phyloP scores from a whole-genome alignment of 192 early-diverging fungal species.

The Coemansia reversa region DNA sequence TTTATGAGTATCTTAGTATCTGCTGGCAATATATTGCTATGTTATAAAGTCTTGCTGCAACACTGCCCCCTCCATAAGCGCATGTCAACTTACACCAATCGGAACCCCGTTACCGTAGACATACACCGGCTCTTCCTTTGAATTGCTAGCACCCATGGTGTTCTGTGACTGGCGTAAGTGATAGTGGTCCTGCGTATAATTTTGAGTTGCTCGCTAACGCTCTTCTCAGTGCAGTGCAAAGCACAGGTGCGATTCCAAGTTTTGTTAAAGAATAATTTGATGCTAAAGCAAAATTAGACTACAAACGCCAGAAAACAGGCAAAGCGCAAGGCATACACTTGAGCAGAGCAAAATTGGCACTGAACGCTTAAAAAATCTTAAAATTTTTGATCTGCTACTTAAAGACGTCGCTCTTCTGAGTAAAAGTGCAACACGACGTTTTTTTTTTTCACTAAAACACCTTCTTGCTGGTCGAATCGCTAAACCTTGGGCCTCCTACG shows the following conservation, averaged over 20 bases:
- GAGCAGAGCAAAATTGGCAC: background rate
- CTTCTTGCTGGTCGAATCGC: background rate
- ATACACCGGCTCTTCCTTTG: slow-evolving; percentile 46
- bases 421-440: background rate
- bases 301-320: background rate
- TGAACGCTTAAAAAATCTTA: background rate
- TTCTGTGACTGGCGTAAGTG: background rate
- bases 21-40: background rate
- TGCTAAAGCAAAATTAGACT: background rate
- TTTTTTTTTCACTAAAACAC: background rate
- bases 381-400: background rate
- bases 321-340: background rate
- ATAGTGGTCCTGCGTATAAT: background rate
- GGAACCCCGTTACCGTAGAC: slow-evolving; percentile 43
- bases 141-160: slow-evolving; percentile 48
- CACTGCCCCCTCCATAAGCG: background rate
- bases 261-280: slow-evolving; percentile 2
- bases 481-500: background rate
- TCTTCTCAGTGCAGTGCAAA: background rate
- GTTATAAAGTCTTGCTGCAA: background rate
- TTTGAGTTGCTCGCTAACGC: background rate
- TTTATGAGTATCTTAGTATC: background rate
- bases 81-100: slow-evolving; percentile 40
- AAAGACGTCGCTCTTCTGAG: background rate
- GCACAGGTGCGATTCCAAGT: background rate